phyloP scores from a whole-genome alignment of 768 basidiomycete genomes.

The Filobasidium wieringae region DNA sequence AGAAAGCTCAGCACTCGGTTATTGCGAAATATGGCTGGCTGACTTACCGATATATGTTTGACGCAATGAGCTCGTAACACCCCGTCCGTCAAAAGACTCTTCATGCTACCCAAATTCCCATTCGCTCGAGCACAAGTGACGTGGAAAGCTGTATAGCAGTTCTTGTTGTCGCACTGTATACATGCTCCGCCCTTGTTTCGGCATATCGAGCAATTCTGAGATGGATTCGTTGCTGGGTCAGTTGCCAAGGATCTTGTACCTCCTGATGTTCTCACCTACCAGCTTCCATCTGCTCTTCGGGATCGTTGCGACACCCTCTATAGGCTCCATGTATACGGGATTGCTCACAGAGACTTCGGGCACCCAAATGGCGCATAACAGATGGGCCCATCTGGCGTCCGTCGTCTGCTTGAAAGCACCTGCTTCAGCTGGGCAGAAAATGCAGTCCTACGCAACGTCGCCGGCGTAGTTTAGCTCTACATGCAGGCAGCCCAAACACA shows the following conservation, averaged over 20 bases:
- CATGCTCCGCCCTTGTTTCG: constrained; percentile 63
- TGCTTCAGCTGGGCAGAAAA: constrained; percentile 91
- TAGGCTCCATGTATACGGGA: constrained; percentile 95
- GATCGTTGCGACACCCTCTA: constrained; percentile 76
- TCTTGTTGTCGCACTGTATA: constrained; percentile 84
- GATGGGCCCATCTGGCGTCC: constrained; percentile 66
- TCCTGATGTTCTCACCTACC: constrained; percentile 45
- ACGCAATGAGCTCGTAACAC: constrained; percentile 71
- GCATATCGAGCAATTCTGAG: constrained; percentile 56
- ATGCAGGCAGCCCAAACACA: too few relatives aligned
- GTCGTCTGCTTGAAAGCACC: constrained; percentile 97
- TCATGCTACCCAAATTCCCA: constrained; percentile 51
- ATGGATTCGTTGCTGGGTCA: not conserved
- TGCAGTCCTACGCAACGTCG: constrained; percentile 46
- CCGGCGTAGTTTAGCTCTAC: too few relatives aligned
- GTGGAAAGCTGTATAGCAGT: constrained; percentile 88
- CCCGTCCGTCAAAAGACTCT: constrained; percentile 28
- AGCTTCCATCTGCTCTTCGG: constrained; percentile 88
- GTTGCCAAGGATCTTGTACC: not conserved
- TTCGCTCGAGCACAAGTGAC: constrained; percentile 83
- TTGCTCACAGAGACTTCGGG: constrained; percentile 88
- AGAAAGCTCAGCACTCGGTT: too few relatives aligned
- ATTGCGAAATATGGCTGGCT: not conserved
- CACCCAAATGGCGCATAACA: constrained; percentile 94
- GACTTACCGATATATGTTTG: constrained; percentile 72